phyloP scores from a whole-genome alignment of 2,329 filamentous ascomycete species.

The Apiospora malaysiana region DNA sequence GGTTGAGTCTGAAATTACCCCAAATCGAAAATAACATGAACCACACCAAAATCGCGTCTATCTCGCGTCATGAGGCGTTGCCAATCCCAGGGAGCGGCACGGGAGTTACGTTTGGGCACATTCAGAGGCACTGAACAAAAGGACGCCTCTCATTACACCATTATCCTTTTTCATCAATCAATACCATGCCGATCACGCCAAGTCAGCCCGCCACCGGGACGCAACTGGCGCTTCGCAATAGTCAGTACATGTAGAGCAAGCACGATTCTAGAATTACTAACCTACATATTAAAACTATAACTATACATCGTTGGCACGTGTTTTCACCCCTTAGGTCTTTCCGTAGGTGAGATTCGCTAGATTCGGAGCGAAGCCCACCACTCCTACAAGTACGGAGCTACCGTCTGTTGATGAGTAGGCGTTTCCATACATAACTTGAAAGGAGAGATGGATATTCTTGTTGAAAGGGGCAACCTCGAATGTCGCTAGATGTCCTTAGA shows the following conservation, averaged over 20 bases:
- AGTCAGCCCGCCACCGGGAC: neutral
- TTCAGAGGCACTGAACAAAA: constrained; percentile 8
- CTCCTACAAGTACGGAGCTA: neutral
- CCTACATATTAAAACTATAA: too few species aligned
- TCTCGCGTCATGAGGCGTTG: constrained; percentile 17
- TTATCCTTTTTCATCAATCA: constrained; percentile 7
- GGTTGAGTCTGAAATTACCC: constrained; percentile 12
- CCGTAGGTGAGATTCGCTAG: neutral
- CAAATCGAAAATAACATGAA: constrained; percentile 15
- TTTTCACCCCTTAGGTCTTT: neutral
- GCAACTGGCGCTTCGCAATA: neutral
- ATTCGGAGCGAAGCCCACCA: constrained; percentile 1
- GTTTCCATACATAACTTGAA: neutral
- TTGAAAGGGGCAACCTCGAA: neutral
- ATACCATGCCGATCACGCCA: neutral
- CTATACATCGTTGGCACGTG: neutral
- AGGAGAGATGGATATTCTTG: neutral
- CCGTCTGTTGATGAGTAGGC: neutral
- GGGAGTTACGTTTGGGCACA: neutral
- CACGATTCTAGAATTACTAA: neutral
- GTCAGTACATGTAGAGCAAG: neutral
- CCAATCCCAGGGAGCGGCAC: constrained; percentile 10
- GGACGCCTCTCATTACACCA: constrained; percentile 7
- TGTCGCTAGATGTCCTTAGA: neutral
- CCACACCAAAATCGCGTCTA: constrained; percentile 5